phyloP scores from a whole-genome alignment of 768 basidiomycete species.

The Suillus luteus region DNA sequence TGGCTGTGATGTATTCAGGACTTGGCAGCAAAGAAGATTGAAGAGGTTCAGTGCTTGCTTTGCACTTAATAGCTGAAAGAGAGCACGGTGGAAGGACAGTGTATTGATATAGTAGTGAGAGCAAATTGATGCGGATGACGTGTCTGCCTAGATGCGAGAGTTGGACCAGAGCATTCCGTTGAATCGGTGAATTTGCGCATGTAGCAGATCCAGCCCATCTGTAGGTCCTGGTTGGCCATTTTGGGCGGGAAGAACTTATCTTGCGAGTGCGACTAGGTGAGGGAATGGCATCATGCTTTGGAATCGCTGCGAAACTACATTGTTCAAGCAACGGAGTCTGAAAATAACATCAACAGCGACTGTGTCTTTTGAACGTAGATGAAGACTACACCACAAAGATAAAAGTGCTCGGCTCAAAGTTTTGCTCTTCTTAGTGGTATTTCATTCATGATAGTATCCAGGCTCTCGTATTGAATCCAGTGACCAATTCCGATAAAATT shows the following conservation, averaged over 20 bases:
- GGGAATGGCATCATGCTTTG: neutral
- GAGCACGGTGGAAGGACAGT: neutral
- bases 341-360: neutral
- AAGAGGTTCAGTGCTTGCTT: neutral
- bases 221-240: neutral
- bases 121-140: neutral
- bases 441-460: conserved; percentile 9
- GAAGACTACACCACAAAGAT: neutral
- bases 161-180: neutral
- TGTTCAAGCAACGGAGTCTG: neutral
- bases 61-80: neutral
- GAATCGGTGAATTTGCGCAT: neutral
- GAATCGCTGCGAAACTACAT: neutral
- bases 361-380: neutral
- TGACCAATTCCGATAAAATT: neutral
- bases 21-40: neutral
- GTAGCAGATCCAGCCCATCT: neutral
- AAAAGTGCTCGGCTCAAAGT: neutral
- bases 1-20: neutral
- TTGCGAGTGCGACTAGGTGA: neutral
- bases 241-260: neutral
- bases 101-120: neutral
- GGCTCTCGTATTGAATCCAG: conserved; percentile 11
- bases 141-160: neutral
- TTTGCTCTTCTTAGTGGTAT: conserved; percentile 10